Evolutionary conservation across 371 early-diverging fungal species (phyloP).

Genomic region (Mortierella sp.): DNA sequence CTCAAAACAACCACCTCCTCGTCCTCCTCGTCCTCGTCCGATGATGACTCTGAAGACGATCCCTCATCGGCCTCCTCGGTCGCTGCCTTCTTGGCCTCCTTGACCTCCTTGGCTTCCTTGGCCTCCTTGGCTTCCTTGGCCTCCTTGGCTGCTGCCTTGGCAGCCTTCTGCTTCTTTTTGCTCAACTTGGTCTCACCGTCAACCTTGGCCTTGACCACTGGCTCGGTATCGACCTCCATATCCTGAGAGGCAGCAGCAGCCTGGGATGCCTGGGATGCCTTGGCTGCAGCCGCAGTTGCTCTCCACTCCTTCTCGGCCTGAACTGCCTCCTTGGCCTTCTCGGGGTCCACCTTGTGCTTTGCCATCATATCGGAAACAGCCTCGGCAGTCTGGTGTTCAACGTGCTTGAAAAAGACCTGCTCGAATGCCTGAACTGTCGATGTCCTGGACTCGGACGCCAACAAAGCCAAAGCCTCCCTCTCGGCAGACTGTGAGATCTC

Average conservation of each 20-base stretch:
- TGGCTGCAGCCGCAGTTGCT: constrained; percentile 16
- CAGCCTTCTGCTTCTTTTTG: constrained; percentile 7
- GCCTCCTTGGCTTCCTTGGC: constrained; percentile 9
- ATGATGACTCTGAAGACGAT: constrained; percentile 45
- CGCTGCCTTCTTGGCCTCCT: constrained; percentile 7
- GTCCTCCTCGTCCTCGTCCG: constrained; percentile 43
- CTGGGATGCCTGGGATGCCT: constrained; percentile 8
- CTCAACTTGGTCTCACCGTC: constrained; percentile 5
- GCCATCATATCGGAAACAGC: constrained; percentile 36
- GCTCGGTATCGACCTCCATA: constrained; percentile 41
- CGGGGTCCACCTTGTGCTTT: constrained; percentile 21
- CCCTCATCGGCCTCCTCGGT: constrained; percentile 18
- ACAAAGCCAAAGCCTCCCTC: constrained; percentile 44
- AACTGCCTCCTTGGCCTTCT: constrained; percentile 34
- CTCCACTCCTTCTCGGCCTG: constrained; percentile 21
- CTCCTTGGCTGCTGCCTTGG: constrained; percentile 19
- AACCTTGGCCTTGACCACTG: constrained; percentile 15
- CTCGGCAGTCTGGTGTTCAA: constrained; percentile 45
- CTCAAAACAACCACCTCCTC: constrained; percentile 19
- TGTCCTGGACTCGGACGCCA: constrained; percentile 19
- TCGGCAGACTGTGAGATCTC: constrained; percentile 58
- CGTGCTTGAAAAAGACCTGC: constrained; percentile 31
- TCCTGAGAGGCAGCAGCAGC: constrained; percentile 16
- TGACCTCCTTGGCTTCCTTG: constrained; percentile 15
- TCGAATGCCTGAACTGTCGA: constrained; percentile 31